Percentiles rank a stretch among this genome's conserved stretches.
phyloP scores from a whole-genome alignment of 208 protist genomes.

The Acanthamoeba quina region DNA sequence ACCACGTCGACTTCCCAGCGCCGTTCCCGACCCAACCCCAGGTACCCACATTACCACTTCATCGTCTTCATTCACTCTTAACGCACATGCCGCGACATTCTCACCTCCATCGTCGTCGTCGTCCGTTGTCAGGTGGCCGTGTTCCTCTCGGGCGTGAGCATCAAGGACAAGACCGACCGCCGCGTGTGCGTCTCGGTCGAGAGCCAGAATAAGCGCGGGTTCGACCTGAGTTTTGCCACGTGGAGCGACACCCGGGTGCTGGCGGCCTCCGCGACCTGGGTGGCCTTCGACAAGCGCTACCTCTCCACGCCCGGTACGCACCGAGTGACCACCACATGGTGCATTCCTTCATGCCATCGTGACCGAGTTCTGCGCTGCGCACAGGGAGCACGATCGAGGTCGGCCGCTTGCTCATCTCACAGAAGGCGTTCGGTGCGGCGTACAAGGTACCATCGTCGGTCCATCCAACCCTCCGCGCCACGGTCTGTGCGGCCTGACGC shows the following conservation, averaged over 20 bases:
- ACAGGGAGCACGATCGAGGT: conserved; percentile 24
- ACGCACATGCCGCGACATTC: too few species aligned
- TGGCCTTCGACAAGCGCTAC: conserved; percentile 62
- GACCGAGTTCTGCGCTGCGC: too few species aligned
- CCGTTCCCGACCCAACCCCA: background rate
- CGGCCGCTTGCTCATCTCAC: conserved; percentile 31
- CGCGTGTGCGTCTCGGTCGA: conserved; percentile 66
- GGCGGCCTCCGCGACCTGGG: background rate
- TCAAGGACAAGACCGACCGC: conserved; percentile 51
- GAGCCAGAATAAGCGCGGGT: conserved; percentile 46
- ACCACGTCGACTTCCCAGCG: conserved; percentile 22
- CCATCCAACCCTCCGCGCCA: background rate
- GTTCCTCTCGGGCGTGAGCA: conserved; percentile 28
- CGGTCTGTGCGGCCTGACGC: background rate
- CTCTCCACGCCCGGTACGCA: background rate
- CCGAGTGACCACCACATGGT: background rate
- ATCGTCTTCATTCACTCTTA: too few species aligned
- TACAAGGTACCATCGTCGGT: conserved; percentile 12
- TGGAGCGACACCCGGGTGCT: conserved; percentile 58
- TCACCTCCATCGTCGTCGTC: background rate
- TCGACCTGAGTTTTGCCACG: conserved; percentile 61
- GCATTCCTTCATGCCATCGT: background rate
- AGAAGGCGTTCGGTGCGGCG: conserved; percentile 2
- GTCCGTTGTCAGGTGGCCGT: background rate
- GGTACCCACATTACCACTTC: background rate